Percentiles rank a stretch among this genome's conserved stretches.
Evolutionary conservation across 2,329 filamentous ascomycete genomes (phyloP).

Genomic region (Magnaporthiopsis poae): DNA sequence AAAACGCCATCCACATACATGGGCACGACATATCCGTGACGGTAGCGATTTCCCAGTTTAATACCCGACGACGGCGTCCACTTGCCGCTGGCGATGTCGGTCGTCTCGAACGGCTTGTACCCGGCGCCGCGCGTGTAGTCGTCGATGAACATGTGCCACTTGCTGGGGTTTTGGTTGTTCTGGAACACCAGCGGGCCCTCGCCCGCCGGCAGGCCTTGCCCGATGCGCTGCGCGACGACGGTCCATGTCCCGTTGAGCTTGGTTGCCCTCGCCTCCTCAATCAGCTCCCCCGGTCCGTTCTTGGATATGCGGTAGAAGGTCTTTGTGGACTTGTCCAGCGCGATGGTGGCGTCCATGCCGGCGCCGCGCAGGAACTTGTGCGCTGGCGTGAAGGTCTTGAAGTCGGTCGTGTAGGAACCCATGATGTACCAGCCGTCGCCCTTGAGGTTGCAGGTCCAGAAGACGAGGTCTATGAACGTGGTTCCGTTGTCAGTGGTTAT

Average conservation of each 20-base stretch:
- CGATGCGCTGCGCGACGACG: conserved; percentile 11
- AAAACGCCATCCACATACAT: conserved; percentile 9
- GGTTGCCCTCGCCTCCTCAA: conserved; percentile 11
- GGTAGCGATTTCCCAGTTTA: conserved; percentile 9
- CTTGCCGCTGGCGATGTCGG: conserved; percentile 11
- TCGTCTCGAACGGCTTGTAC: conserved; percentile 12
- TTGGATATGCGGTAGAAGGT: conserved; percentile 12
- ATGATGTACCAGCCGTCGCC: conserved; percentile 12
- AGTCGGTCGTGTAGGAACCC: conserved; percentile 12
- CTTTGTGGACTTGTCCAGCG: conserved; percentile 5
- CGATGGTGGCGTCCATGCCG: conserved; percentile 14
- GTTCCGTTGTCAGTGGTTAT: neutral
- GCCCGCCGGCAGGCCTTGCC: conserved; percentile 11
- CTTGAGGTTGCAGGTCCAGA: conserved; percentile 30
- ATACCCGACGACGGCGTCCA: conserved; percentile 7
- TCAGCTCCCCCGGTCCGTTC: conserved; percentile 13
- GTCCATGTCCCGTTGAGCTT: conserved; percentile 12
- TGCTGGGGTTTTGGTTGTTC: conserved; percentile 11
- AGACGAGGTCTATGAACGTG: conserved; percentile 24
- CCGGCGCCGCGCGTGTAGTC: conserved; percentile 13
- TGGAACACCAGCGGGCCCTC: conserved; percentile 14
- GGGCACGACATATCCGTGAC: conserved; percentile 13
- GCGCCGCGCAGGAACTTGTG: conserved; percentile 8
- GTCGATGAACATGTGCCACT: conserved; percentile 15
- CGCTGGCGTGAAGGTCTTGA: conserved; percentile 11